A percentile compares a stretch with the other conserved stretches of the same genome.
These are phyloP conservation scores for Ceratocystis cubensis DNA, from an alignment of 2,329 filamentous ascomycete species.

Conservation along the genomic window DNA sequence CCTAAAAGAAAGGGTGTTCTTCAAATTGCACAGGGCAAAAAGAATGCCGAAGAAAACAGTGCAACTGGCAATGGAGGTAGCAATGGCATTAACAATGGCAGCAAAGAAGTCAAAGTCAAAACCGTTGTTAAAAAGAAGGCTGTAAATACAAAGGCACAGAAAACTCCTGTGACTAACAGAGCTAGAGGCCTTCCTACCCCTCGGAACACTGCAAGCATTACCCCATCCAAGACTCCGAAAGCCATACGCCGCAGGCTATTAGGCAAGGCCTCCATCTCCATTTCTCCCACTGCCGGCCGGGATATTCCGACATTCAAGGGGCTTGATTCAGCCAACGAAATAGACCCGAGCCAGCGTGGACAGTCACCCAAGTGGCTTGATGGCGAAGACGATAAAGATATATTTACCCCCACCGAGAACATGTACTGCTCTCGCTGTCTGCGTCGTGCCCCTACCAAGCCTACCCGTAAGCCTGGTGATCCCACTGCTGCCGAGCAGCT, in stretches of 20 bases:
- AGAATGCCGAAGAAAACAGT: background rate
- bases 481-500: conserved; percentile 13
- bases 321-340: background rate
- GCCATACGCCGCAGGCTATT: background rate
- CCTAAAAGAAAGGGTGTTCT: background rate
- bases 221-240: background rate
- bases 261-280: background rate
- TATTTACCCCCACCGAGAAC: conserved; percentile 9
- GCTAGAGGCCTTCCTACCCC: background rate
- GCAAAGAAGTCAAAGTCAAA: background rate
- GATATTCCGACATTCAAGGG: background rate
- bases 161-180: background rate
- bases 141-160: background rate
- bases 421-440: conserved; percentile 20
- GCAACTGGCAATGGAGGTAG: background rate
- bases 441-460: conserved; percentile 15
- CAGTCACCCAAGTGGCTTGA: conserved; percentile 15
- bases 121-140: background rate
- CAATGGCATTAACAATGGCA: background rate
- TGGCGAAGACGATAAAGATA: background rate
- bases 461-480: conserved; percentile 3
- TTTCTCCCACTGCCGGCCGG: background rate
- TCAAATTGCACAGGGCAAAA: background rate
- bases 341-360: conserved; percentile 4
- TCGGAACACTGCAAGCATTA: background rate